A percentile compares a stretch with the other conserved stretches of the same genome.
Evolutionary conservation across 805 yeast species (phyloP).

Genomic region (Ogataea philodendri): DNA sequence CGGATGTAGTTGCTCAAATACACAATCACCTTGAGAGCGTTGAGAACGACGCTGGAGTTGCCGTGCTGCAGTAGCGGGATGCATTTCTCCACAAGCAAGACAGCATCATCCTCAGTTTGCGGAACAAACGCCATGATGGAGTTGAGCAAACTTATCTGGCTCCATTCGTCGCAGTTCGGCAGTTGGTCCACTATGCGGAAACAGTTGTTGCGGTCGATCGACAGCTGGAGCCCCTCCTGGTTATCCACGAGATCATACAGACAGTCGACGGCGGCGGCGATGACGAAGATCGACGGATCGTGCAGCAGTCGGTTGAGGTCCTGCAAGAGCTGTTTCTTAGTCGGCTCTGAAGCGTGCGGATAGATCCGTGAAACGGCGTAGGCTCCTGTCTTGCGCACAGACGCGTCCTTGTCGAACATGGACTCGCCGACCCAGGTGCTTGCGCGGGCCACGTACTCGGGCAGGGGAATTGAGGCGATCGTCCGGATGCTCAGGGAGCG

Average conservation of each 20-base stretch:
- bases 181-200: conserved; percentile 40
- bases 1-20: conserved; percentile 72
- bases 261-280: conserved; percentile 69
- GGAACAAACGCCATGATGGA: conserved; percentile 72
- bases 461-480: conserved; percentile 54
- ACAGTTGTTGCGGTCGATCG: conserved; percentile 51
- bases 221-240: conserved; percentile 46
- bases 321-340: conserved; percentile 43
- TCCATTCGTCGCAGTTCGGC: conserved; percentile 63
- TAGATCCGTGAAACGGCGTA: conserved; percentile 66
- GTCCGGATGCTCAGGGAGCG: conserved; percentile 66
- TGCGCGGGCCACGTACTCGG: conserved; percentile 49
- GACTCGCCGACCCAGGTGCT: conserved; percentile 36
- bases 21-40: conserved; percentile 67
- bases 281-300: conserved; percentile 59
- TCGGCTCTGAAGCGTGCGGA: conserved; percentile 50
- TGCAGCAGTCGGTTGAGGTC: conserved; percentile 51
- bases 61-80: conserved; percentile 76
- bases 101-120: conserved; percentile 61
- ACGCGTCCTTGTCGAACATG: conserved; percentile 49
- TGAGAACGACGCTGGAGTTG: conserved; percentile 77
- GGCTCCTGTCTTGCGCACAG: conserved; percentile 68
- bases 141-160: conserved; percentile 63
- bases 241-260: conserved; percentile 62
- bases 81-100: conserved; percentile 58